phyloP scores from a whole-genome alignment of 495 filamentous ascomycete species.

The Poronia punctata region DNA sequence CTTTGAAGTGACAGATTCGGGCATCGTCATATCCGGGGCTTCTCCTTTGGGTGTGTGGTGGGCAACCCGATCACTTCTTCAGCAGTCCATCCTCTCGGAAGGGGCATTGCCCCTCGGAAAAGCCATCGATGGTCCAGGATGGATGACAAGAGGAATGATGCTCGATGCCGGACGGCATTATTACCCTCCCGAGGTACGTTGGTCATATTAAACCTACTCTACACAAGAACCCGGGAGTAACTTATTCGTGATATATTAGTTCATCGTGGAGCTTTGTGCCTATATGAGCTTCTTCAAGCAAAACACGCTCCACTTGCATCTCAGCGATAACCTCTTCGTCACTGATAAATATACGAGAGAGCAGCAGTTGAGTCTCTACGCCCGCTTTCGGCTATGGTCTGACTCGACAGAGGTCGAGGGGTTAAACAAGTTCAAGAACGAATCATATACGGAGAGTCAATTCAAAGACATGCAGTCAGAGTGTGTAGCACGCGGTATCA shows the following conservation, averaged over 20 bases:
- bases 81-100: constrained; percentile 34
- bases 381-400: constrained; percentile 39
- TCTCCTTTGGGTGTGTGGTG: constrained; percentile 47
- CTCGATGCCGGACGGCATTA: constrained; percentile 45
- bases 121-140: constrained; percentile 40
- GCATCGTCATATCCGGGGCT: constrained; percentile 41
- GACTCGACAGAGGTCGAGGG: constrained; percentile 31
- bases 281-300: constrained; percentile 51
- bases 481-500: constrained; percentile 43
- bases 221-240: no score
- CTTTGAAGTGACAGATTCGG: constrained; percentile 28
- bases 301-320: constrained; percentile 46
- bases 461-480: constrained; percentile 38
- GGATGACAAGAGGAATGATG: constrained; percentile 42
- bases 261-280: constrained; percentile 44
- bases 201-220: no score
- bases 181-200: constrained; percentile 35
- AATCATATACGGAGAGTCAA: constrained; percentile 39
- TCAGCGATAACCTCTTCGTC: constrained; percentile 45
- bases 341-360: constrained; percentile 34
- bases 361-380: constrained; percentile 33
- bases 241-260: constrained; percentile 16
- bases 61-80: constrained; percentile 44
- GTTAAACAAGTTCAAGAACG: constrained; percentile 38
- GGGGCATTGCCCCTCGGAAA: constrained; percentile 30